Base-by-base conservation (phyloP, 202 grass and related monocot species). In the Carex sylvatica region DNA sequence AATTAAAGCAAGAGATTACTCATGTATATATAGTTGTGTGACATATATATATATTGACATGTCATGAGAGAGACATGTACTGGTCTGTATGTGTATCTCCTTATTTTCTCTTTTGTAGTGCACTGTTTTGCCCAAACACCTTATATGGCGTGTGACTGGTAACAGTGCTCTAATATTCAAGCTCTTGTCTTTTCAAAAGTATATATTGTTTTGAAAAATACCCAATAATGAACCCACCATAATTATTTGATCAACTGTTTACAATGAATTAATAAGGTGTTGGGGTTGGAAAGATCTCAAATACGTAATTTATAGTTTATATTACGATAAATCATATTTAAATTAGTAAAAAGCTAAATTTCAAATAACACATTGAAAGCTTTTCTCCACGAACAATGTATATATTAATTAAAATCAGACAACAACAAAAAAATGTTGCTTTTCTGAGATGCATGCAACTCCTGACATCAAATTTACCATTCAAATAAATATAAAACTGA, bases 161-260 rank as follows among this genome's bases (percentile, higher is more conserved):
- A 70, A 47, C 47, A 9, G 47, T 46, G 70, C 15, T 77, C 15
- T 56, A 24, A 36, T 56, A 36, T 56, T 76, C 58, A 12, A 35
- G 51, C 12, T 54, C 19, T 49, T 46, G 49, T 51, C 24, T 73
- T 51, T 52, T 46, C 30, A 69, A 5, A 71, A 47, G 68, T 47
- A 23, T 5, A 49, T 49, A 31, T 47, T 55, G 30, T 30, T 51
- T 9, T 15, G 2, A 18, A 75, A 55, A 54, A 2, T 20, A 9
- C 46, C n/a, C 49, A 75, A 75, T 55, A 76, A 56, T 76, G 72
- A 33, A 36, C 20, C 58, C 15, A 77, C 16, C 51, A 36, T 15
- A 77, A 77, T 55, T 58, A 77, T 77, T 55, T 33, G 18, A 20
- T 74, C 23, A 74, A 74, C 47, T 20, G 16, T 75, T 75, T 46